phyloP scores from a whole-genome alignment of 768 basidiomycete genomes.

The Auriscalpium orientale region DNA sequence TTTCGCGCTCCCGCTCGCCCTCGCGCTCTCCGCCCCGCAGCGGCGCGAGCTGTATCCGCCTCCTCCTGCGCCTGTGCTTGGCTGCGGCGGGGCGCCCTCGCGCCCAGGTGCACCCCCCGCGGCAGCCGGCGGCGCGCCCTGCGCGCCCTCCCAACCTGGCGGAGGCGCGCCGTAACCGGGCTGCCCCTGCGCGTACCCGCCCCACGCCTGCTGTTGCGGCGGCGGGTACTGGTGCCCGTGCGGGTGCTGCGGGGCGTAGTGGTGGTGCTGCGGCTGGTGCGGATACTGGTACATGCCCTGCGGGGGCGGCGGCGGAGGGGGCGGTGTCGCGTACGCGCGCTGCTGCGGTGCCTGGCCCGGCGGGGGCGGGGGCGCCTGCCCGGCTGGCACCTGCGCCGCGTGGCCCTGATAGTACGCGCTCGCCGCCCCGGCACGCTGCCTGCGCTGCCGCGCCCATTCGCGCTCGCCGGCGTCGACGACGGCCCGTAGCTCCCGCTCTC shows the following conservation, averaged over 20 bases:
- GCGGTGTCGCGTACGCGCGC: constrained; percentile 5
- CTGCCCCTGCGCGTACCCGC: background rate
- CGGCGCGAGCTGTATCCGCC: constrained; percentile 10
- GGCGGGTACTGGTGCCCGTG: background rate
- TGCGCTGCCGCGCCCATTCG: constrained; percentile 6
- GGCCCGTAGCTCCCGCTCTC: constrained; percentile 5
- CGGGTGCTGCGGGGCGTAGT: background rate
- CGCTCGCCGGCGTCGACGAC: background rate
- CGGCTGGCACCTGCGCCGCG: background rate
- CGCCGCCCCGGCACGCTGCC: constrained; percentile 1
- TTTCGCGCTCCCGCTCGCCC: constrained; percentile 2
- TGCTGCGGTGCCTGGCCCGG: constrained; percentile 1
- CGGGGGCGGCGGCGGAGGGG: constrained; percentile 7
- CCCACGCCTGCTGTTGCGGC: background rate
- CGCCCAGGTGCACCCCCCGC: constrained; percentile 1
- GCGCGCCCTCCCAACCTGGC: background rate
- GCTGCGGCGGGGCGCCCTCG: background rate
- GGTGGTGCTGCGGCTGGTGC: background rate
- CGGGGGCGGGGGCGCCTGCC: background rate
- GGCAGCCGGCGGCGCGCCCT: background rate
- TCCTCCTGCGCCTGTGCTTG: background rate
- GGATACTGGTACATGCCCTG: background rate
- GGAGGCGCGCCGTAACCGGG: background rate
- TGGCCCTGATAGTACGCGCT: constrained; percentile 11
- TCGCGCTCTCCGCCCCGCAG: constrained; percentile 6